A percentile compares a stretch with the other conserved stretches of the same genome.
These are phyloP conservation scores for Eutypa lata DNA, from an alignment of 2,329 filamentous ascomycete genomes.

Conservation along the genomic window DNA sequence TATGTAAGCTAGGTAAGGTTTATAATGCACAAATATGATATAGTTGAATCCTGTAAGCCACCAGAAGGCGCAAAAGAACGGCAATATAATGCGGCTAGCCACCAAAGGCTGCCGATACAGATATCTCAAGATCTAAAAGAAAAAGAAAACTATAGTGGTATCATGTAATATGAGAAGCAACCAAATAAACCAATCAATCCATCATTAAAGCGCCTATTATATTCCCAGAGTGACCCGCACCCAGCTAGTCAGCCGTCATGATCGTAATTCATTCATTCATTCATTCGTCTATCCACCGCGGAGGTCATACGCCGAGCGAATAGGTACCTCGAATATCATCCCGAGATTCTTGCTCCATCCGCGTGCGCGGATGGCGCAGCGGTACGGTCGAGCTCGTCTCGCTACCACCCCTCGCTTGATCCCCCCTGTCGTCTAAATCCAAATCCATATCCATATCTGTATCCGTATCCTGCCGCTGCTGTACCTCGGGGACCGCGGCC, in stretches of 20 bases:
- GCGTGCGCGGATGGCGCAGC: background rate
- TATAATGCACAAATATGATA: no score
- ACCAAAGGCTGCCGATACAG: no score
- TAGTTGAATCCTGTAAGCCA: no score
- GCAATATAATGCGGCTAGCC: no score
- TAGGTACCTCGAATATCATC: background rate
- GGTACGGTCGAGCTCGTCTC: background rate
- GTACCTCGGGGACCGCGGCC: background rate
- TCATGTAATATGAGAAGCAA: background rate
- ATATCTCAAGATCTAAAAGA: no score
- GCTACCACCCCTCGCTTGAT: background rate
- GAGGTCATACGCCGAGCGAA: background rate
- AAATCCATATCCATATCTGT: no score
- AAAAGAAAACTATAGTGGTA: background rate
- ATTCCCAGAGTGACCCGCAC: background rate
- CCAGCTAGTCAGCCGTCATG: background rate
- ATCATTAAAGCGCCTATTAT: no score
- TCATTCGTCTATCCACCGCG: no score
- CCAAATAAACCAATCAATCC: no score
- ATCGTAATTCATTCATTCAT: background rate
- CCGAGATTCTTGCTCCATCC: background rate
- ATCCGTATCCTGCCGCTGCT: background rate
- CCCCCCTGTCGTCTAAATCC: background rate
- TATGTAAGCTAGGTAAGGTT: no score
- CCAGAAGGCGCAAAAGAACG: background rate